phyloP scores from a whole-genome alignment of 139 green algal genomes.

The Chlamydomonas asymmetrica region DNA sequence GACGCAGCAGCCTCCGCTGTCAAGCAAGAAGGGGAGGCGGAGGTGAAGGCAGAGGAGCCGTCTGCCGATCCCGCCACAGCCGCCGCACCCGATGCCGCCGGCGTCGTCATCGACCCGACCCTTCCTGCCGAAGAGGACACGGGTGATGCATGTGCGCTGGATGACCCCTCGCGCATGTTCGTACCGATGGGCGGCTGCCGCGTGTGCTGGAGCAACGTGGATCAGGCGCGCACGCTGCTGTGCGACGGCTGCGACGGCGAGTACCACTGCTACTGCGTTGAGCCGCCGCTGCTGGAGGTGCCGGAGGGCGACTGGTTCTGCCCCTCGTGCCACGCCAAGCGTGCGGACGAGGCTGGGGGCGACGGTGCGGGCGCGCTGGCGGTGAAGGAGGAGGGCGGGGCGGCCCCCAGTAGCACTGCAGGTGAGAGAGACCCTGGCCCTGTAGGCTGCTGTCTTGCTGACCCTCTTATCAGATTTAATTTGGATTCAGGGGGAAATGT shows the following conservation, averaged over 20 bases:
- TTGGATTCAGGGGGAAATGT: no score
- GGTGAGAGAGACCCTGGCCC: neutral
- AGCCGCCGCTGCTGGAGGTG: constrained; percentile 68
- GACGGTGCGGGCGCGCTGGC: neutral
- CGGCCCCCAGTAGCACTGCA: neutral
- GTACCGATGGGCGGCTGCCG: constrained; percentile 25
- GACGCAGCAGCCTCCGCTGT: neutral
- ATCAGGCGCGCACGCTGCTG: constrained; percentile 55
- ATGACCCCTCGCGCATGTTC: constrained; percentile 31
- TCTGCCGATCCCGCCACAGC: no score
- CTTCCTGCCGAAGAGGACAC: constrained; percentile 18
- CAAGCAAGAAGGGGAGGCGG: neutral
- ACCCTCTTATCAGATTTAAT: no score
- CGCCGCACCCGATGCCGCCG: no score
- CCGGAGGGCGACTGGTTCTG: constrained; percentile 70
- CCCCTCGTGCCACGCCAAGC: constrained; percentile 42
- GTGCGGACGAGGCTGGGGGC: neutral
- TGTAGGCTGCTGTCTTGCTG: no score
- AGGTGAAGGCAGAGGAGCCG: constrained; percentile 2
- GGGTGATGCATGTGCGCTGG: constrained; percentile 8
- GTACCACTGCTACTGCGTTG: constrained; percentile 79
- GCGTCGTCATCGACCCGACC: no score
- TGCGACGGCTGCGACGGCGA: constrained; percentile 72
- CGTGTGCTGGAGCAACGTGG: constrained; percentile 71
- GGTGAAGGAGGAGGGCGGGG: neutral